A percentile compares a stretch with the other conserved stretches of the same genome.
Conservation (phyloP, 352 stramenopile species). For the Globisporangium takayamanum region DNA sequence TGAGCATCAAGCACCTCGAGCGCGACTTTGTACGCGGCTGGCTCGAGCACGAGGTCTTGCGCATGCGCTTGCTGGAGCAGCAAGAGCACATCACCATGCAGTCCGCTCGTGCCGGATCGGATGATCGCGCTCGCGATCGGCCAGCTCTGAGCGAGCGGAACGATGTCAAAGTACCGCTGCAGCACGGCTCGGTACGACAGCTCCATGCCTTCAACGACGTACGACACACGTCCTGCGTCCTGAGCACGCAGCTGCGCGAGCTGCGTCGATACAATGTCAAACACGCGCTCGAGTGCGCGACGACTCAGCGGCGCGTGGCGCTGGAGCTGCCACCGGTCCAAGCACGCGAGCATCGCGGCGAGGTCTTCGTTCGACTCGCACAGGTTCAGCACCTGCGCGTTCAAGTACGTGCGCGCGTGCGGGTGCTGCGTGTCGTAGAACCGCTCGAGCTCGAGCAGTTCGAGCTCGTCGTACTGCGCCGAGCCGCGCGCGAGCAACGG, state of each 20-base stretch:
- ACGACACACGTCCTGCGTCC: constrained; percentile 10
- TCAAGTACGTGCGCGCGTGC: constrained; percentile 27
- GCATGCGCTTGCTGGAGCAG: constrained; percentile 35
- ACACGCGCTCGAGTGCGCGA: constrained; percentile 39
- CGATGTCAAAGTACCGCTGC: constrained; percentile 38
- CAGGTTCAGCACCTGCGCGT: constrained; percentile 59
- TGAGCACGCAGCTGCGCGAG: constrained; percentile 28
- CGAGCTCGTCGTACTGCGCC: constrained; percentile 29
- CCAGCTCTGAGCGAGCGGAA: constrained; percentile 42
- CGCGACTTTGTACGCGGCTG: constrained; percentile 37
- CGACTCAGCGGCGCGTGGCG: constrained; percentile 34
- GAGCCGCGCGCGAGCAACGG: constrained; percentile 36
- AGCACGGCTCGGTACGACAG: constrained; percentile 55
- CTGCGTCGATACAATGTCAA: constrained; percentile 53
- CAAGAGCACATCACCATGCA: constrained; percentile 37
- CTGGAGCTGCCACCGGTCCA: constrained; percentile 57
- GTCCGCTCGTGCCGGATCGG: constrained; percentile 33
- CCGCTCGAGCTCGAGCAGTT: constrained; percentile 45
- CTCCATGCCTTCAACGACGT: constrained; percentile 37
- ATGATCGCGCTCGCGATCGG: constrained; percentile 49
- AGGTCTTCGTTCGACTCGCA: constrained; percentile 63
- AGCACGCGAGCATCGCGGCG: constrained; percentile 43
- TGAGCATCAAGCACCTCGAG: constrained; percentile 33
- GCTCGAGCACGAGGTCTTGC: constrained; percentile 29
- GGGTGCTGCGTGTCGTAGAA: constrained; percentile 51